These are phyloP conservation scores for Acidiella bohemica DNA, from an alignment of 495 filamentous ascomycete genomes.

Conservation along the genomic window DNA sequence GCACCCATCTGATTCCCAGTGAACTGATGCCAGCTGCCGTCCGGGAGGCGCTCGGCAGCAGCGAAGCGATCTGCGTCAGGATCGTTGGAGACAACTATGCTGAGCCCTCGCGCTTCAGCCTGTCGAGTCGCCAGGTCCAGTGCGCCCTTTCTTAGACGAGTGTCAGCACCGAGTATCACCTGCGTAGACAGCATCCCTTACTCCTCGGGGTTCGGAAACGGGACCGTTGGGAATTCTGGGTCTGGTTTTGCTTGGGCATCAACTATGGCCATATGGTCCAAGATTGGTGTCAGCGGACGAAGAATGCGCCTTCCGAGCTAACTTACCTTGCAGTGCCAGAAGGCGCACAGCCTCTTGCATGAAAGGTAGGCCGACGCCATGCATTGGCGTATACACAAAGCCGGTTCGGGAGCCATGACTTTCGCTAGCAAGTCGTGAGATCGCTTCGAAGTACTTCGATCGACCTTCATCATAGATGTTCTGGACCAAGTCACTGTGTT, in stretches of 20 bases:
- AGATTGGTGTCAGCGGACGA: neutral
- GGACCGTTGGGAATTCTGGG: conserved; percentile 56
- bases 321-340: conserved; percentile 30
- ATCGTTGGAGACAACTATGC: conserved; percentile 51
- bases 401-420: neutral
- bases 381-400: conserved; percentile 59
- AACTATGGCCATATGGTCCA: conserved; percentile 24
- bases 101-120: conserved; percentile 37
- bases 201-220: conserved; percentile 63
- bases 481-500: neutral
- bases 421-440: conserved; percentile 11
- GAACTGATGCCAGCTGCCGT: conserved; percentile 46
- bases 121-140: conserved; percentile 48
- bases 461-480: conserved; percentile 6
- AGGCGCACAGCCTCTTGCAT: conserved; percentile 36
- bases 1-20: conserved; percentile 59
- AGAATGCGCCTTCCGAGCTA: neutral
- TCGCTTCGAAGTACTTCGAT: conserved; percentile 21
- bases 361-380: conserved; percentile 46
- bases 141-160: too few relatives aligned
- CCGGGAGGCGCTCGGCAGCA: conserved; percentile 43
- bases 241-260: conserved; percentile 39
- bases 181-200: too few relatives aligned
- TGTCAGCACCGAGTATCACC: too few relatives aligned
- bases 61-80: conserved; percentile 64